Conservation (phyloP, 176 grass and related monocot species). For the Melocanna baccifera region DNA sequence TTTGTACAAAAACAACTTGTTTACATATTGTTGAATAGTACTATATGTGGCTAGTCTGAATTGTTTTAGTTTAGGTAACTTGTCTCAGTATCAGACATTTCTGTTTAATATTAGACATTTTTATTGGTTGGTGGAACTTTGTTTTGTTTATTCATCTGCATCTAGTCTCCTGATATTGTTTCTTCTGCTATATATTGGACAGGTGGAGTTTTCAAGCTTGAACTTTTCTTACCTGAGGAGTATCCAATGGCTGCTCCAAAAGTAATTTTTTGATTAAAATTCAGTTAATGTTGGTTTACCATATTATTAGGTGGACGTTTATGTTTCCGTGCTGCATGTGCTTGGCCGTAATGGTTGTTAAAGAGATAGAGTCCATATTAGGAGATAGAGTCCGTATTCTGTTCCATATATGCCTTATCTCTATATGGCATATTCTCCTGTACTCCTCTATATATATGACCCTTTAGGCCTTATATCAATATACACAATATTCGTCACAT, state of each 20-base stretch:
- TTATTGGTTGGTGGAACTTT: background rate
- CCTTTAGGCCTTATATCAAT: too few relatives aligned
- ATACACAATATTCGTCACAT: too few relatives aligned
- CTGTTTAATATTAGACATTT: background rate
- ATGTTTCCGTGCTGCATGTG: background rate
- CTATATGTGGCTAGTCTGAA: background rate
- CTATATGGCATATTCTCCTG: too few relatives aligned
- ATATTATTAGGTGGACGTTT: background rate
- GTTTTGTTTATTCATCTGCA: slow-evolving; percentile 1
- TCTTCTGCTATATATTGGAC: slow-evolving; percentile 22
- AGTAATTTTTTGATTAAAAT: slow-evolving; percentile 42
- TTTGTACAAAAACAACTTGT: background rate
- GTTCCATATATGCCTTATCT: too few relatives aligned
- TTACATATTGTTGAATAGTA: background rate
- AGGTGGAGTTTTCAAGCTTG: slow-evolving; percentile 96
- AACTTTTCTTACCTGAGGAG: slow-evolving; percentile 92
- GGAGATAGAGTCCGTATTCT: too few relatives aligned
- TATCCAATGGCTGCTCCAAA: slow-evolving; percentile 96
- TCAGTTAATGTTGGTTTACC: background rate
- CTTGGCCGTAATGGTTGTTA: background rate
- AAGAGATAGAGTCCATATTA: too few relatives aligned
- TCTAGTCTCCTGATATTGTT: slow-evolving; percentile 6
- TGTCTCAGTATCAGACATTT: background rate
- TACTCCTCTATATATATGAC: too few relatives aligned
- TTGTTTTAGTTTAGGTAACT: background rate